Base-by-base conservation (phyloP, 345 rosid genomes). In the Ceriops decandra region DNA sequence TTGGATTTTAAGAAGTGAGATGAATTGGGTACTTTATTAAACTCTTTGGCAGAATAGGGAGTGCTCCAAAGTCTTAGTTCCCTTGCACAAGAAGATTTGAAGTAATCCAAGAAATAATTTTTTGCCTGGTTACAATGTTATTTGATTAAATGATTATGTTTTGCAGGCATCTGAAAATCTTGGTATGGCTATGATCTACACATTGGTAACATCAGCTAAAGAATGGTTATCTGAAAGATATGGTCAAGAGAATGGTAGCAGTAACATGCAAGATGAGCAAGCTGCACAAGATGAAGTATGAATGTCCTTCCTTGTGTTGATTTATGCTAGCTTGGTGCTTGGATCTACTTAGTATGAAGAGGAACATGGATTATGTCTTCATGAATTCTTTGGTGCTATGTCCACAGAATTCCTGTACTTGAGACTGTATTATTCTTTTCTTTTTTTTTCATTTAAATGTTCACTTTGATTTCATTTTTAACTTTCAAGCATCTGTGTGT, bases 111-210 rank as follows among this genome's bases (percentile, higher is more conserved):
- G 63, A 49, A 24, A 30, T 47, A 28, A 31, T 49, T 22, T 42
- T 22, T 51, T 57, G 42, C 72, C 33, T 13, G 17, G 57, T 63
- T 67, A 38, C 54, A 57, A 33, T 46, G 68, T 58, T 21, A 21
- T 68, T 71, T 63, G 57, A 67, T 69, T 49, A 26, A 57, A 57
- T 60, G 46, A 20, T 66, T 66, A 64, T 64, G 58, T 73, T 72
- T 52, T 51, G 26, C 84, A 95, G 98, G 98, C 96, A 60, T 73
- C 85, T 63, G 97, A 95, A 79, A 95, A 90, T 73, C 96, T 95
- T 74, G 98, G 99, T 62, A 95, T 91, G 99, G 90, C 98, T 42
- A 95, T 95, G 98, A 69, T 91, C 49, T 95, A 95, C 84, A 90
- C 99, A 58, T 76, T 92, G 75, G 88, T 90, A 64, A 69, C 92